A percentile compares a stretch with the other conserved stretches of the same genome.
Conservation (phyloP, 306 rosid species). For the Abrus precatorius region DNA sequence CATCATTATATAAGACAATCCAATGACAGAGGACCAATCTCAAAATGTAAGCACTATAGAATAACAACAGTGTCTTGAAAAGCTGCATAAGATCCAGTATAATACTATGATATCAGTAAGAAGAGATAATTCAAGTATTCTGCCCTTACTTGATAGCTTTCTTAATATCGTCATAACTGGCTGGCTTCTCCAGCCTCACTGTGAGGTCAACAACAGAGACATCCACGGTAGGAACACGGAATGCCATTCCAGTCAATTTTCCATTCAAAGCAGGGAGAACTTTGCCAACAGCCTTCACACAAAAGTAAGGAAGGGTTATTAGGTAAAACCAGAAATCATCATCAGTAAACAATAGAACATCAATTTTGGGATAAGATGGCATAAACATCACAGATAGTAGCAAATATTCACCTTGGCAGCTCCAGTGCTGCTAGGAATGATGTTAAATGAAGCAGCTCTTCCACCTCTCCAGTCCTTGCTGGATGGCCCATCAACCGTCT, state of each 20-base stretch:
- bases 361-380: too few species aligned
- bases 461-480: constrained; percentile 96
- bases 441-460: constrained; percentile 92
- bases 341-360: not conserved
- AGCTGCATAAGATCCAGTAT: not conserved
- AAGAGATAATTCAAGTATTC: not conserved
- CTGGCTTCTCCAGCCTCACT: constrained; percentile 67
- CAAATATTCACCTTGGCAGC: constrained; percentile 79
- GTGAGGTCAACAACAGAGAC: constrained; percentile 88
- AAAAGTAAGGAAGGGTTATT: not conserved
- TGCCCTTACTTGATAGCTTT: constrained; percentile 74
- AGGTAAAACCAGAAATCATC: not conserved
- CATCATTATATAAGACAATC: not conserved
- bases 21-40: not conserved
- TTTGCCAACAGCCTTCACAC: constrained; percentile 73
- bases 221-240: constrained; percentile 85
- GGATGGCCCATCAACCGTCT: constrained; percentile 95
- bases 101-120: not conserved
- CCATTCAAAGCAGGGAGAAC: constrained; percentile 78
- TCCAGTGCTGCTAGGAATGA: constrained; percentile 97
- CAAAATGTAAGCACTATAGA: not conserved
- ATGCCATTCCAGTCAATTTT: constrained; percentile 87
- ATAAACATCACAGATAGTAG: not conserved
- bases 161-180: constrained; percentile 67
- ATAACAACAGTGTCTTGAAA: not conserved